phyloP scores from a whole-genome alignment of 179 eudicot genomes.

The Camellia oleifera region DNA sequence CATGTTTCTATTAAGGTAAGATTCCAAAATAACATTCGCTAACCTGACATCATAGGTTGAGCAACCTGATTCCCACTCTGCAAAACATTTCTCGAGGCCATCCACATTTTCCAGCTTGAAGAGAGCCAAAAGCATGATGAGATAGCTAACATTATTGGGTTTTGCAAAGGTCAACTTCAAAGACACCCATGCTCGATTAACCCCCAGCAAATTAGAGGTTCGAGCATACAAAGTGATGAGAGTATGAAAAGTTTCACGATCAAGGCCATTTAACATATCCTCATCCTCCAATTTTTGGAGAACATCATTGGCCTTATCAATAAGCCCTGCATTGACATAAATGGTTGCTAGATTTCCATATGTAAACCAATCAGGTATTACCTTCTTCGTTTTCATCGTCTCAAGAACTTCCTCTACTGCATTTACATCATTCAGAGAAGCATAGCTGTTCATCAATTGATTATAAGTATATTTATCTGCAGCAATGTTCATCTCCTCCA shows the following conservation, averaged over 20 bases:
- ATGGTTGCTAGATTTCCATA: constrained; percentile 46
- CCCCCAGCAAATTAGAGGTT: constrained; percentile 31
- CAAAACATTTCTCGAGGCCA: constrained; percentile 36
- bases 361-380: constrained; percentile 36
- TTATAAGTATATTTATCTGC: constrained; percentile 35
- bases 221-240: constrained; percentile 33
- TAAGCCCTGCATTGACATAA: constrained; percentile 37
- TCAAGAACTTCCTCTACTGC: constrained; percentile 42
- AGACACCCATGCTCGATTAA: constrained; percentile 43
- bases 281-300: constrained; percentile 38
- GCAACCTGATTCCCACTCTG: constrained; percentile 52
- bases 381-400: constrained; percentile 29
- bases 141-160: constrained; percentile 42
- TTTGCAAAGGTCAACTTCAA: constrained; percentile 28
- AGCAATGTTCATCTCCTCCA: constrained; percentile 33
- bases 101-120: constrained; percentile 34
- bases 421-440: constrained; percentile 35
- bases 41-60: constrained; percentile 36
- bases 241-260: constrained; percentile 28
- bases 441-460: constrained; percentile 37
- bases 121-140: constrained; percentile 44
- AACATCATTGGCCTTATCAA: constrained; percentile 33
- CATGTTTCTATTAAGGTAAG: constrained; percentile 43
- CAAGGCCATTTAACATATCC: constrained; percentile 17
- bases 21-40: constrained; percentile 41